Conservation (phyloP, 352 stramenopile genomes). For the Globisporangium echinulatum region DNA sequence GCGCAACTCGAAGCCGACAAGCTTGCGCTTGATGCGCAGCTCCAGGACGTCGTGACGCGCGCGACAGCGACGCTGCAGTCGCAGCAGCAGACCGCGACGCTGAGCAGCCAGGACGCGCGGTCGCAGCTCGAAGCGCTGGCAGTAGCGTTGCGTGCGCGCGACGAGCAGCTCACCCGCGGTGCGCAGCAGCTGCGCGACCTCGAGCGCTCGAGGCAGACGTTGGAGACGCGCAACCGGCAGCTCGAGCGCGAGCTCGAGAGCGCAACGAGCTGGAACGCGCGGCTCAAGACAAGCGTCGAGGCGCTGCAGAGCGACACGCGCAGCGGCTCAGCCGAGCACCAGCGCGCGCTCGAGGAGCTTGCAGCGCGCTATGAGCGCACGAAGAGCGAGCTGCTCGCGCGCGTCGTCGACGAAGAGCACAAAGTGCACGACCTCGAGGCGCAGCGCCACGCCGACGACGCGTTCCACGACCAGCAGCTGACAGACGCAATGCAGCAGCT, state of each 20-base stretch:
- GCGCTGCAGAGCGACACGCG: constrained; percentile 33
- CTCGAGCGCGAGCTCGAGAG: constrained; percentile 29
- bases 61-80: constrained; percentile 39
- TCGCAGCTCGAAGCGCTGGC: constrained; percentile 35
- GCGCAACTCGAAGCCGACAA: constrained; percentile 53
- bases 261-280: constrained; percentile 23
- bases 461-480: constrained; percentile 17
- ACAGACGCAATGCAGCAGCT: constrained; percentile 24
- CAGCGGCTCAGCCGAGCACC: constrained; percentile 14
- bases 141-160: constrained; percentile 28
- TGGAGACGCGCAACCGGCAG: constrained; percentile 28
- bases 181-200: constrained; percentile 30
- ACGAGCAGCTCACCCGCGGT: constrained; percentile 41
- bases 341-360: constrained; percentile 23
- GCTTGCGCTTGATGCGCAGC: constrained; percentile 30
- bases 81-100: constrained; percentile 34
- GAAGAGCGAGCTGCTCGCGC: constrained; percentile 28
- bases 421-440: constrained; percentile 37
- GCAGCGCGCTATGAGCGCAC: constrained; percentile 35
- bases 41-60: constrained; percentile 46
- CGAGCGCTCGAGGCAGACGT: constrained; percentile 18
- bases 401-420: constrained; percentile 34
- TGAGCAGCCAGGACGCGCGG: constrained; percentile 37
- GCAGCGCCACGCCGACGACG: constrained; percentile 22
- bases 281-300: constrained; percentile 28